phyloP scores from a whole-genome alignment of 2,329 filamentous ascomycete species.

The Ilyonectria sp. region DNA sequence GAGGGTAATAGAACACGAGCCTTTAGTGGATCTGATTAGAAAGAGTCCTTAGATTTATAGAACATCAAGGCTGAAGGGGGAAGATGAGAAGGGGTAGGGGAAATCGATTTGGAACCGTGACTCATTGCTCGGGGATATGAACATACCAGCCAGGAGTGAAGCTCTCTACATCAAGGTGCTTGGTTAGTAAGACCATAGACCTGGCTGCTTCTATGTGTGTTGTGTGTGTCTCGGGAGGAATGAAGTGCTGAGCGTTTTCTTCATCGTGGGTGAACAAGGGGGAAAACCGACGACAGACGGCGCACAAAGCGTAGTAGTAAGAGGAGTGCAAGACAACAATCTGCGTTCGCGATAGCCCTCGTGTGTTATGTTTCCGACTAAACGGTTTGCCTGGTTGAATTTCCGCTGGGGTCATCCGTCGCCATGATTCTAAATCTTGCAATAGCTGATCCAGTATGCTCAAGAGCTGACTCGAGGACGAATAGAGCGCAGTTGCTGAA shows the following conservation, averaged over 20 bases:
- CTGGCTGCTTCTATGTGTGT: conserved; percentile 17
- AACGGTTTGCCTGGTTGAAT: neutral
- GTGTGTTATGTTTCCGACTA: neutral
- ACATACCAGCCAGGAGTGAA: conserved; percentile 20
- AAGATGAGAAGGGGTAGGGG: no score
- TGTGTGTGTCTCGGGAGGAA: neutral
- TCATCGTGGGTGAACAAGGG: neutral
- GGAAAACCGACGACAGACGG: conserved; percentile 6
- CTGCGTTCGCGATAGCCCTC: neutral
- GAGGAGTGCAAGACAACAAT: conserved; percentile 9
- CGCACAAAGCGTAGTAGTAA: conserved; percentile 11
- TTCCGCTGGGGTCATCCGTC: neutral
- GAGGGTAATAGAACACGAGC: conserved; percentile 19
- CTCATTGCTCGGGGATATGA: no score
- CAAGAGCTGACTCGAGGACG: neutral
- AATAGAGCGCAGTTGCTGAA: neutral
- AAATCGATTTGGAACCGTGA: neutral
- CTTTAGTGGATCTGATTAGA: neutral
- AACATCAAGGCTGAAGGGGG: no score
- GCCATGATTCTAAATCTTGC: neutral
- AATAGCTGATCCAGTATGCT: neutral
- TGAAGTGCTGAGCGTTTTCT: neutral
- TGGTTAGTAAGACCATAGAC: conserved; percentile 13
- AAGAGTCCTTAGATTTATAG: neutral
- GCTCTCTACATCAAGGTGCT: conserved; percentile 24